Evolutionary conservation across 192 early-diverging fungal species (phyloP).

Genomic region (Gamsiella multidivaricata): DNA sequence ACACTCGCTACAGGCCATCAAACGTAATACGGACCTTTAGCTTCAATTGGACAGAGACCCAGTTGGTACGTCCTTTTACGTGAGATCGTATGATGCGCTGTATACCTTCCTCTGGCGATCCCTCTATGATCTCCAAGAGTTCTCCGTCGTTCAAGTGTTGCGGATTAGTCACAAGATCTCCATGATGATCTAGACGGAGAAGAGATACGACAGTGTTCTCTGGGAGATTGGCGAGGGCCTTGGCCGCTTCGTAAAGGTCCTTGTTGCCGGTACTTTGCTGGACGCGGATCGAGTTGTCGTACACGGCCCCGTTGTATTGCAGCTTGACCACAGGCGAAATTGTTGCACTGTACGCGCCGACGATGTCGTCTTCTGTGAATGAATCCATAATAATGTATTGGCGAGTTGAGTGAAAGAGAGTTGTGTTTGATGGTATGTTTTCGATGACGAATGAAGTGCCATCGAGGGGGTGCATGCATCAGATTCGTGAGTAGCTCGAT

Average conservation of each 20-base stretch:
- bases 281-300: conserved; percentile 49
- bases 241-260: conserved; percentile 21
- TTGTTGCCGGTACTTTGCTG: conserved; percentile 12
- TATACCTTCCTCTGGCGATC: conserved; percentile 35
- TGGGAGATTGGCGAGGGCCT: conserved; percentile 30
- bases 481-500: too few species aligned
- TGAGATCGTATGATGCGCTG: too few species aligned
- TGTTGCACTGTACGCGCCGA: conserved; percentile 9
- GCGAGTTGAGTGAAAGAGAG: too few species aligned
- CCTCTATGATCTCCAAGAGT: conserved; percentile 43
- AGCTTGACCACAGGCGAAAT: conserved; percentile 39
- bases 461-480: too few species aligned
- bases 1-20: conserved; percentile 20
- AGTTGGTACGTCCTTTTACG: too few species aligned
- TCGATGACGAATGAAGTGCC: too few species aligned
- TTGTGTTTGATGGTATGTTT: too few species aligned
- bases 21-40: background rate
- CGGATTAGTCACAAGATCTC: conserved; percentile 37
- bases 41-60: background rate
- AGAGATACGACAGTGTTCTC: conserved; percentile 10
- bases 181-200: conserved; percentile 28
- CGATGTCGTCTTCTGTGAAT: conserved; percentile 10
- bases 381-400: conserved; percentile 27
- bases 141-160: conserved; percentile 20
- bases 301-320: conserved; percentile 50